phyloP scores from a whole-genome alignment of 2,329 filamentous ascomycete genomes.

The Anisogramma anomala region DNA sequence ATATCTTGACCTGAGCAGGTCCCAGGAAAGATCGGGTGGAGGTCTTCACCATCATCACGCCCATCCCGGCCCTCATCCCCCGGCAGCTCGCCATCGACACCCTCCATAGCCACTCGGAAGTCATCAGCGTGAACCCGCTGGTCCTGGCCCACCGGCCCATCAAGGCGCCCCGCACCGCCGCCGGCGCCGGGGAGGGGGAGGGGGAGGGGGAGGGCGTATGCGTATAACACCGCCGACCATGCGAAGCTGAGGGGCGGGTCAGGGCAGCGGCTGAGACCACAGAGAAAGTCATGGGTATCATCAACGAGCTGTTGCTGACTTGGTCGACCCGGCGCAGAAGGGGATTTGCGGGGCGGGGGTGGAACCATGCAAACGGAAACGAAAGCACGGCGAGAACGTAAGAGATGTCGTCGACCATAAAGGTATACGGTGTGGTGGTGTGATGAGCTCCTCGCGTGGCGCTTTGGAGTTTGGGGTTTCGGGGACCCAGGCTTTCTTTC shows the following conservation, averaged over 20 bases:
- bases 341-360: no score
- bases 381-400: no score
- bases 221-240: constrained; percentile 32
- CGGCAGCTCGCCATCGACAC: constrained; percentile 63
- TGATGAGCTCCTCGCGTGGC: no score
- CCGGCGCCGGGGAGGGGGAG: constrained; percentile 47
- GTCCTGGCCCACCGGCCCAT: constrained; percentile 53
- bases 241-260: constrained; percentile 13
- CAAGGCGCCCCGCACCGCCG: constrained; percentile 54
- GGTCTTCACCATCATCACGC: constrained; percentile 56
- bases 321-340: no score
- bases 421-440: no score
- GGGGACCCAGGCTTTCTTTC: no score
- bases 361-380: no score
- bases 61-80: constrained; percentile 58
- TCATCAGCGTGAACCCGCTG: constrained; percentile 60
- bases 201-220: constrained; percentile 18
- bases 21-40: constrained; percentile 53
- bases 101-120: constrained; percentile 57
- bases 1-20: neutral
- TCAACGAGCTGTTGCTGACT: no score
- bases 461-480: no score
- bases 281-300: constrained; percentile 3
- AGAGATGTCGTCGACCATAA: no score
- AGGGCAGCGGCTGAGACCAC: neutral